phyloP scores from a whole-genome alignment of 805 yeast species.

The Grigorovia yakushimaensis region DNA sequence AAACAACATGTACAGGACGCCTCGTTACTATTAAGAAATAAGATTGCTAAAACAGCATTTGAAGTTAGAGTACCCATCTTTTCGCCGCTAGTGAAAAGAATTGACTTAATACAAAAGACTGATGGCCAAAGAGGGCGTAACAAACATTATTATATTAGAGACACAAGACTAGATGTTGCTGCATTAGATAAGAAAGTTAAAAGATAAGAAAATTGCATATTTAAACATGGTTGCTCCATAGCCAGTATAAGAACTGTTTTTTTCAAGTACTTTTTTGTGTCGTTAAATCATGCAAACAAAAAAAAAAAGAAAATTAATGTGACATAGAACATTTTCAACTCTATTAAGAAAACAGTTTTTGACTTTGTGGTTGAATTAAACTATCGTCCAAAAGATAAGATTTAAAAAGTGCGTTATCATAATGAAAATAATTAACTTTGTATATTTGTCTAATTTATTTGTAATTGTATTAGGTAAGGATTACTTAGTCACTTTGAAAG shows the following conservation, averaged over 20 bases:
- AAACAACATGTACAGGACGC: conserved; percentile 51
- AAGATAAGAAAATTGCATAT: conserved; percentile 2
- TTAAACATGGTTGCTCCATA: not conserved
- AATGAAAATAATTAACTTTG: not conserved
- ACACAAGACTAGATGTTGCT: conserved; percentile 63
- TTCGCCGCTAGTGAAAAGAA: conserved; percentile 65
- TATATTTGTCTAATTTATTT: not conserved
- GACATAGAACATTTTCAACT: no score
- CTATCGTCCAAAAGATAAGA: no score
- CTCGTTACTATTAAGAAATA: conserved; percentile 73
- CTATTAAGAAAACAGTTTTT: no score
- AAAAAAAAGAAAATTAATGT: no score
- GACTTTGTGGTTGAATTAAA: no score
- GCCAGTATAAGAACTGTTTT: no score
- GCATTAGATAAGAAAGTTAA: conserved; percentile 41
- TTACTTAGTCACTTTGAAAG: conserved; percentile 45
- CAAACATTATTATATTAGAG: conserved; percentile 86
- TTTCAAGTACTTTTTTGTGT: no score
- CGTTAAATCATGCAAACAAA: no score
- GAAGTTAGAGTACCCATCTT: conserved; percentile 74
- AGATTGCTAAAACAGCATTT: conserved; percentile 72
- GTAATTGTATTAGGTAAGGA: conserved; percentile 8
- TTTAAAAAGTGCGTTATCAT: not conserved
- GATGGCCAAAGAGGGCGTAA: conserved; percentile 60
- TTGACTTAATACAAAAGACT: conserved; percentile 64